Conservation (phyloP, 768 basidiomycete species). For the Dioszegia aurantiaca region DNA sequence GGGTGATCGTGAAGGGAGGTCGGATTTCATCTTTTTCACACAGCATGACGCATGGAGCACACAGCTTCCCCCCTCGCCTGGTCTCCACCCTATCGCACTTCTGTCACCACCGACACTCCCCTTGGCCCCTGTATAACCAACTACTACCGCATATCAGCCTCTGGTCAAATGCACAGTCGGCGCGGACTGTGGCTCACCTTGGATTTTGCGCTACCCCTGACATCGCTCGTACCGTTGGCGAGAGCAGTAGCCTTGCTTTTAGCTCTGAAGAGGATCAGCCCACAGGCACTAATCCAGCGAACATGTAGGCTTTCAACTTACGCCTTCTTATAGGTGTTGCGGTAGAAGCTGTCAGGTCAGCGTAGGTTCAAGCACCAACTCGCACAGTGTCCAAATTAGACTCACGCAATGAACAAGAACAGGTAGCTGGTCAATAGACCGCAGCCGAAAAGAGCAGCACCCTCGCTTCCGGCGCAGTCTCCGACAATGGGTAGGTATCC, state of each 20-base stretch:
- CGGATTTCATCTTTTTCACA: neutral
- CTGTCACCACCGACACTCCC: slow-evolving; percentile 32
- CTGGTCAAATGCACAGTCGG: neutral
- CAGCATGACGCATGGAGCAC: neutral
- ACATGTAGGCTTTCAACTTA: neutral
- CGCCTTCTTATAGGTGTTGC: slow-evolving; percentile 51
- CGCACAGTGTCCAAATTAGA: slow-evolving; percentile 7
- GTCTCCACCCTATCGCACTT: slow-evolving; percentile 16
- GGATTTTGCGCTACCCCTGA: slow-evolving; percentile 43
- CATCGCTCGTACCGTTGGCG: slow-evolving; percentile 27
- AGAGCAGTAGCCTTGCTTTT: slow-evolving; percentile 29
- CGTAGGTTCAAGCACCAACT: neutral
- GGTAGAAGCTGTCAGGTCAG: slow-evolving; percentile 48
- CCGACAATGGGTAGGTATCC: slow-evolving; percentile 61
- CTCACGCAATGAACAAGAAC: slow-evolving; percentile 77
- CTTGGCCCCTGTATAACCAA: slow-evolving; percentile 26
- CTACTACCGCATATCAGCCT: slow-evolving; percentile 37
- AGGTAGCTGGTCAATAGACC: slow-evolving; percentile 84
- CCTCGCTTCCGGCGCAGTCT: slow-evolving; percentile 84
- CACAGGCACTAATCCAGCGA: too few species aligned
- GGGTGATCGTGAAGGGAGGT: neutral
- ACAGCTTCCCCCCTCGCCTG: neutral
- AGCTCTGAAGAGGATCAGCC: slow-evolving; percentile 12
- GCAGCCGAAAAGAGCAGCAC: slow-evolving; percentile 85
- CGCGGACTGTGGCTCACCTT: slow-evolving; percentile 34